Conservation (phyloP, 805 yeast species). For the Candida incommunis region DNA sequence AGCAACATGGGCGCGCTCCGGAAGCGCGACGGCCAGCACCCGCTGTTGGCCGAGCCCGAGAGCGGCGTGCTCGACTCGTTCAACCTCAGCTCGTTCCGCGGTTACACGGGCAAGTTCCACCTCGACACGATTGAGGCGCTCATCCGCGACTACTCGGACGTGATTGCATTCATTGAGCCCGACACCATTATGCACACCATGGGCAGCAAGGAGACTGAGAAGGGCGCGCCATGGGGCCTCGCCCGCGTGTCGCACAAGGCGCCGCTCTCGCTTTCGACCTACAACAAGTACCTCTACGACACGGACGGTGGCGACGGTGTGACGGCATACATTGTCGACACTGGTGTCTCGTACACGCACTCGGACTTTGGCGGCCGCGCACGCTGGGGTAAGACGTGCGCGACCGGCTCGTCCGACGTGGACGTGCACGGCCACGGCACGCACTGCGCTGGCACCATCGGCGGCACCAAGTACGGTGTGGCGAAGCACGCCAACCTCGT, state of each 20-base stretch:
- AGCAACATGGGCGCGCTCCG: conserved; percentile 10
- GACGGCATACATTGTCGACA: conserved; percentile 41
- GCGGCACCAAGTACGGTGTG: conserved; percentile 41
- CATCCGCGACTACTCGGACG: conserved; percentile 38
- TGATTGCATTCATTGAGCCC: conserved; percentile 42
- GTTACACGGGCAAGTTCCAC: conserved; percentile 75
- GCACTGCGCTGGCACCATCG: conserved; percentile 56
- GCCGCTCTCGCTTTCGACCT: conserved; percentile 38
- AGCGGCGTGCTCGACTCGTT: conserved; percentile 20
- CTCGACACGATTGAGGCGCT: conserved; percentile 48
- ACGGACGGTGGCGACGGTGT: conserved; percentile 42
- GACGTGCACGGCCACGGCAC: conserved; percentile 56
- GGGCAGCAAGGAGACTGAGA: conserved; percentile 30
- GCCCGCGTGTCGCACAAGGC: conserved; percentile 49
- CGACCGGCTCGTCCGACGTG: conserved; percentile 30
- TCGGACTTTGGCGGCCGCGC: conserved; percentile 49
- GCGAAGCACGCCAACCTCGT: conserved; percentile 45
- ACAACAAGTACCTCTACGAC: conserved; percentile 41
- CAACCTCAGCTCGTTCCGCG: conserved; percentile 39
- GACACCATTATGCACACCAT: conserved; percentile 36
- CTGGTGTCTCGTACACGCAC: conserved; percentile 36
- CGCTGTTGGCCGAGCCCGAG: conserved; percentile 9
- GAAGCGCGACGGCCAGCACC: conserved; percentile 28
- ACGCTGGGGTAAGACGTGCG: conserved; percentile 44
- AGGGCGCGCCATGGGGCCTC: conserved; percentile 56